Evolutionary conservation across 129 eudicot genomes (phyloP).

Genomic region (Scalesia atractyloides): DNA sequence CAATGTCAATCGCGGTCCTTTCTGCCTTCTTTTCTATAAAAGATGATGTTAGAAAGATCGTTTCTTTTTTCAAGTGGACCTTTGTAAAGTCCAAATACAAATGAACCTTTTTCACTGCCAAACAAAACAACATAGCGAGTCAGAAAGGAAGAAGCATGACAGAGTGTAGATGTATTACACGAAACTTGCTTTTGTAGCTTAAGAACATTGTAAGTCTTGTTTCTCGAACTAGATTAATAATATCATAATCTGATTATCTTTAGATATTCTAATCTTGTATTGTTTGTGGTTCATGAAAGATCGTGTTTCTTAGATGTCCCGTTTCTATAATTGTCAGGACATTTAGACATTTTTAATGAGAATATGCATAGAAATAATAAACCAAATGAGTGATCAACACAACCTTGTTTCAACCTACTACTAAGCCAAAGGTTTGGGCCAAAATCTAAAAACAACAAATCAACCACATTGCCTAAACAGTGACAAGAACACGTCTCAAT

Average conservation of each 20-base stretch:
- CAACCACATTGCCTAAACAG: slow-evolving; percentile 7
- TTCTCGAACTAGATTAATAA: slow-evolving; percentile 8
- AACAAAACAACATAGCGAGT: slow-evolving; percentile 2
- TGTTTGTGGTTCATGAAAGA: slow-evolving; percentile 1
- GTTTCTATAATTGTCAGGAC: too few relatives aligned
- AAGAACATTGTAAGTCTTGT: slow-evolving; percentile 1
- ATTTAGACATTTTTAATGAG: not conserved
- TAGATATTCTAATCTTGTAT: not conserved
- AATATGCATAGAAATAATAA: not conserved
- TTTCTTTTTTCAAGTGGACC: slow-evolving; percentile 40
- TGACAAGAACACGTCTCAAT: slow-evolving; percentile 12
- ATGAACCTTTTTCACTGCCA: slow-evolving; percentile 36
- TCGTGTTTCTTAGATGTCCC: not conserved
- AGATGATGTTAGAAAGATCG: slow-evolving; percentile 48
- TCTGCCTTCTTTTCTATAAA: slow-evolving; percentile 50
- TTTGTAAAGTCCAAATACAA: slow-evolving; percentile 39
- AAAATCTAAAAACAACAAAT: not conserved
- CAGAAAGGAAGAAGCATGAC: slow-evolving; percentile 21
- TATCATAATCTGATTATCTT: not conserved
- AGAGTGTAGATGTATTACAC: slow-evolving; percentile 6
- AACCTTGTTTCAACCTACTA: not conserved
- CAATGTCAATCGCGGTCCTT: slow-evolving; percentile 46
- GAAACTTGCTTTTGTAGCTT: slow-evolving; percentile 7
- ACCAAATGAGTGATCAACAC: not conserved
- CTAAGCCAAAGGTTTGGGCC: not conserved